Base-by-base conservation (phyloP, 2,329 filamentous ascomycete genomes). In the Orbilia oligospora region DNA sequence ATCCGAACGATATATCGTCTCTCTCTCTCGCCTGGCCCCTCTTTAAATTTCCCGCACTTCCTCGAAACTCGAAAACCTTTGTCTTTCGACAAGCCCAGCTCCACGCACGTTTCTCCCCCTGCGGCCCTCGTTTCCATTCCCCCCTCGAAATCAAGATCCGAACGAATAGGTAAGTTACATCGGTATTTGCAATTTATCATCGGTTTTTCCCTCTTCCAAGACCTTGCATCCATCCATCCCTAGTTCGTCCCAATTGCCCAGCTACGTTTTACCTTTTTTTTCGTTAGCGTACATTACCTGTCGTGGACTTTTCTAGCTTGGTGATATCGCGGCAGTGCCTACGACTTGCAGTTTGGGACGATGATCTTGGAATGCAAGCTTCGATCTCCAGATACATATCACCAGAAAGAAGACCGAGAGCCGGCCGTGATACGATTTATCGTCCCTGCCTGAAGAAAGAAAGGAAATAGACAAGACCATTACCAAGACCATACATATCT, bases 291-390 rank as follows among this genome's bases (percentile, higher is more conserved):
- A 38, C 38, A 38, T 30, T 36, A 46, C 46, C 8, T 8, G 5
- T 44, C 6, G 3, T 30, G 6, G 8, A 16, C 46, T 44, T 46
- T 51, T 30, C 70, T 46, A 51, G 20, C 70, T 64, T 44, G 63
- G 63, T 68, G 64, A 53, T 63, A 41, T 68, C n/a, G 22, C 20
- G 48, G 41, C 61, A 63, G 33, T 63, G 53, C 55, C 63, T 67
- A 46, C 58, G 61, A 22, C 1, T 58, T 56, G 30, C 18, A 14
- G 30, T 30, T 56, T 22, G 67, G 55, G 18, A 30, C 53, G 36
- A 63, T 24, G 49, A 71, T 71, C 48, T 68, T 71, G 67, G 66
- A 44, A 44, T 61, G 56, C n/a, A 44, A n/a, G n/a, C n/a, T n/a
- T n/a, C n/a, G n/a, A n/a, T n/a, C n/a, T n/a, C n/a, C n/a, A n/a